Evolutionary conservation across 73 alveolate species (phyloP), one percentile per base, ranked within the genome.

Genomic region (Paramecium tetraurelia): DNA sequence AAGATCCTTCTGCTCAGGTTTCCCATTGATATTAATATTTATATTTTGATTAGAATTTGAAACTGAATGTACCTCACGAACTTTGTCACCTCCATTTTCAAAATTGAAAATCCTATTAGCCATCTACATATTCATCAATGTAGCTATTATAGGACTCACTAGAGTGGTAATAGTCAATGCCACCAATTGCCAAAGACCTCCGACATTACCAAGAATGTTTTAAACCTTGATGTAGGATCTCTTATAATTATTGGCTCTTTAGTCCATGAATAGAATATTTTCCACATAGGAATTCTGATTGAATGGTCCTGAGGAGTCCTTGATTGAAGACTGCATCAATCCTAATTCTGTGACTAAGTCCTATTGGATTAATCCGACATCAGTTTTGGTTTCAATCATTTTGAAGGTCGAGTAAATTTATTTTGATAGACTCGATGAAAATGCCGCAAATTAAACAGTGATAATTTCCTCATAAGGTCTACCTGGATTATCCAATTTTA

Each of bases 101-200:
- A 80, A 80, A 16, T 35, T 44, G 48, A 80, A 80, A 43, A 80
- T 24, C 48, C 57, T 80, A 80, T 80, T 80, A 5, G 90, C 90
- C 50, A 80, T 18, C 21, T 40, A 41, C 9, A 80, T 7, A 80
- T 80, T 80, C 90, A 80, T 80, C 4, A 80, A 24, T 20, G 38
- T 43, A 6, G 44, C 46, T 12, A 46, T 48, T 20, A 80, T 22
- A 9, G 90, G 90, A 38, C 50, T 48, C 7, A 80, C 29, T 0
- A 80, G 11, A 9, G 33, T 46, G 3, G 35, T 22, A 11, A 48
- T 40, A 22, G 33, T 80, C 8, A 80, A 22, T 27, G 84, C 46
- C 8, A 63, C 46, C 3, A 63, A 63, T 63, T 63, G 9, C 87
- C 87, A 75, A 36, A 75, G 57, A 8, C 90, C 90, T 80, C 90